Percentiles rank a stretch among this genome's conserved stretches.
Conservation (phyloP, 1,284 basidiomycete genomes). For the Inonotus obliquus region DNA sequence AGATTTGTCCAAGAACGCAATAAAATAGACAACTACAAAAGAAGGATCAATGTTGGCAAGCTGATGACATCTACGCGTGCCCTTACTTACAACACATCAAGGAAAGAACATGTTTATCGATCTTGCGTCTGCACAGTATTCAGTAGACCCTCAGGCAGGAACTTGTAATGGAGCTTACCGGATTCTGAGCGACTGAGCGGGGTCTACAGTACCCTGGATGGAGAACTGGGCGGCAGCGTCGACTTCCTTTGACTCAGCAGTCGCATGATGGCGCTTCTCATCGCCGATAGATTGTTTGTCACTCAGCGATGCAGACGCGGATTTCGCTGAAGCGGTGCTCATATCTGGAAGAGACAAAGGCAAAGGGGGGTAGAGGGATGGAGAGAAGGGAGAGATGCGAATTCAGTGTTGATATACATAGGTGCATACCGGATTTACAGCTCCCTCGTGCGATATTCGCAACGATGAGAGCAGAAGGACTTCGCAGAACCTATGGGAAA, state of each 20-base stretch:
- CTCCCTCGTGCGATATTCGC: too few species aligned
- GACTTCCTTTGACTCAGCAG: slow-evolving; percentile 41
- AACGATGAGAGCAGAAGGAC: too few species aligned
- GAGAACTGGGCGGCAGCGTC: slow-evolving; percentile 28
- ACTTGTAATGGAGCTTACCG: slow-evolving; percentile 38
- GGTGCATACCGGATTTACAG: too few species aligned
- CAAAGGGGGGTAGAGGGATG: neutral
- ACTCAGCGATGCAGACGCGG: slow-evolving; percentile 11
- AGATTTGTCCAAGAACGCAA: slow-evolving; percentile 72
- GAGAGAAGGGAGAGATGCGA: too few species aligned
- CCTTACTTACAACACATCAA: slow-evolving; percentile 57
- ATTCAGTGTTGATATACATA: too few species aligned
- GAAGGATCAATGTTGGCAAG: too few species aligned
- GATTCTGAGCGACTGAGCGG: slow-evolving; percentile 46
- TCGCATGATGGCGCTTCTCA: slow-evolving; percentile 41
- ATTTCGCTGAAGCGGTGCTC: too few species aligned
- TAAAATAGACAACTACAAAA: too few species aligned
- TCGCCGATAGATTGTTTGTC: slow-evolving; percentile 31
- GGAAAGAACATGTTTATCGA: slow-evolving; percentile 60
- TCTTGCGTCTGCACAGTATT: slow-evolving; percentile 51
- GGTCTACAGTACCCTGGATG: slow-evolving; percentile 36
- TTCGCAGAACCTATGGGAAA: too few species aligned
- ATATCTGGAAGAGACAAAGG: neutral
- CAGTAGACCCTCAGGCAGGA: neutral
- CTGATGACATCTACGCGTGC: too few species aligned